These are phyloP conservation scores for Xylaria sp. DNA, from an alignment of 2,329 filamentous ascomycete genomes.

Conservation along the genomic window DNA sequence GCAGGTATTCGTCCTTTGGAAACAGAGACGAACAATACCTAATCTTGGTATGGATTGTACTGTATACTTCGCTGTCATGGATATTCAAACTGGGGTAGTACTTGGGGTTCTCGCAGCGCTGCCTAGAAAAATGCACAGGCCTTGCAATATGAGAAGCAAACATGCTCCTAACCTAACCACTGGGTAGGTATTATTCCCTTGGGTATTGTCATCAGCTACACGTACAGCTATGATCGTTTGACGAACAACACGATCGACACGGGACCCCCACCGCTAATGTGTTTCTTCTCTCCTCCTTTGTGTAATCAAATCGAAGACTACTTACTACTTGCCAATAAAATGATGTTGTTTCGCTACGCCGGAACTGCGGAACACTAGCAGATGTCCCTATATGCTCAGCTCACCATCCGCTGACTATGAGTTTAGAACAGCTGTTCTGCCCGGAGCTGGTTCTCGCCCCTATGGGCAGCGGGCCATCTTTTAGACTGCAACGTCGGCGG, in stretches of 20 bases:
- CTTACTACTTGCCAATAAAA: background rate
- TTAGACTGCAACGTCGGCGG: slow-evolving; percentile 27
- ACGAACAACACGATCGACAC: background rate
- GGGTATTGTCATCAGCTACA: background rate
- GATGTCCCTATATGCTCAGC: slow-evolving; percentile 12
- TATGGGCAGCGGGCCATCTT: background rate
- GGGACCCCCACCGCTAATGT: background rate
- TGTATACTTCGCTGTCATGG: background rate
- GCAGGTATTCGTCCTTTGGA: too few species aligned
- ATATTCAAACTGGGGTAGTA: background rate
- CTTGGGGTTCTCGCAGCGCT: background rate
- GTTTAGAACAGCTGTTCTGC: slow-evolving; percentile 12
- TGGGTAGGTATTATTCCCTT: background rate
- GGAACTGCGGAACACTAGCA: background rate
- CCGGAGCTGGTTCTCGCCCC: slow-evolving; percentile 10
- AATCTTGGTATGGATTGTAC: too few species aligned
- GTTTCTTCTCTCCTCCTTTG: background rate
- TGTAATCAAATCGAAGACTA: background rate
- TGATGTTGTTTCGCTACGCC: background rate
- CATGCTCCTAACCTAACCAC: background rate
- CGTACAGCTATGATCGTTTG: background rate
- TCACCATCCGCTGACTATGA: slow-evolving; percentile 22
- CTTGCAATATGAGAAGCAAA: too few species aligned
- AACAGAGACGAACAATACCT: too few species aligned
- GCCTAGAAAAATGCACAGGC: too few species aligned